Evolutionary conservation across 306 rosid species (phyloP).

Genomic region (Vigna reflexopilosa): DNA sequence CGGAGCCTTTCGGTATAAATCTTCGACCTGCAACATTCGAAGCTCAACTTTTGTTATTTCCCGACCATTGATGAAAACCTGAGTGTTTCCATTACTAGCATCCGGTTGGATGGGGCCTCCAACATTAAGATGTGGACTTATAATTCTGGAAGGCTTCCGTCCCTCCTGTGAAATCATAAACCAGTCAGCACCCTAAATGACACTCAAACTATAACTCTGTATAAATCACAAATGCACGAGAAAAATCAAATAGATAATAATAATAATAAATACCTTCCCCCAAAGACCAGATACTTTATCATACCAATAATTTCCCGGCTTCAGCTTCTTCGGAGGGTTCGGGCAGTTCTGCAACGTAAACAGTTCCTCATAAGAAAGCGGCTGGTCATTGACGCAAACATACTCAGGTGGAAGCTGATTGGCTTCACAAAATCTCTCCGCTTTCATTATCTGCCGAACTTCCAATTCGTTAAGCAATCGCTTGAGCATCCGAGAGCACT

Average conservation of each 20-base stretch:
- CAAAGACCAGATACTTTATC: constrained; percentile 99
- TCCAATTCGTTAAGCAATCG: constrained; percentile 92
- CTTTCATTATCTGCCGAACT: constrained; percentile 88
- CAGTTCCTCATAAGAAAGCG: constrained; percentile 86
- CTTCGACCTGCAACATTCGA: constrained; percentile 95
- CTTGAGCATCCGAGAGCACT: constrained; percentile 90
- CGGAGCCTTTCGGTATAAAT: constrained; percentile 33
- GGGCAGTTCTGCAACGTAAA: constrained; percentile 68
- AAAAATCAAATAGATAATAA: background rate
- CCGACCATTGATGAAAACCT: constrained; percentile 90
- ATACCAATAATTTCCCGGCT: constrained; percentile 99
- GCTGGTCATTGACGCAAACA: constrained; percentile 82
- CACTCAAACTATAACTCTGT: constrained; percentile 1
- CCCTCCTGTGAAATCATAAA: constrained; percentile 76
- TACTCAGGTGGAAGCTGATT: constrained; percentile 92
- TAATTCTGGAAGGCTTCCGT: constrained; percentile 85
- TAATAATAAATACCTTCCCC: constrained; percentile 81
- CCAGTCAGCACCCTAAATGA: constrained; percentile 31
- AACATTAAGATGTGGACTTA: constrained; percentile 90
- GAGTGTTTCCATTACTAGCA: constrained; percentile 96
- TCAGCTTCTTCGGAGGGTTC: constrained; percentile 94
- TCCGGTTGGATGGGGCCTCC: constrained; percentile 80
- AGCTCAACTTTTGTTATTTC: constrained; percentile 96
- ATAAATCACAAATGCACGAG: constrained; percentile 20
- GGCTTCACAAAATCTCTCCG: constrained; percentile 86